phyloP scores from a whole-genome alignment of 1,284 basidiomycete genomes.

The Coniophora puteana region DNA sequence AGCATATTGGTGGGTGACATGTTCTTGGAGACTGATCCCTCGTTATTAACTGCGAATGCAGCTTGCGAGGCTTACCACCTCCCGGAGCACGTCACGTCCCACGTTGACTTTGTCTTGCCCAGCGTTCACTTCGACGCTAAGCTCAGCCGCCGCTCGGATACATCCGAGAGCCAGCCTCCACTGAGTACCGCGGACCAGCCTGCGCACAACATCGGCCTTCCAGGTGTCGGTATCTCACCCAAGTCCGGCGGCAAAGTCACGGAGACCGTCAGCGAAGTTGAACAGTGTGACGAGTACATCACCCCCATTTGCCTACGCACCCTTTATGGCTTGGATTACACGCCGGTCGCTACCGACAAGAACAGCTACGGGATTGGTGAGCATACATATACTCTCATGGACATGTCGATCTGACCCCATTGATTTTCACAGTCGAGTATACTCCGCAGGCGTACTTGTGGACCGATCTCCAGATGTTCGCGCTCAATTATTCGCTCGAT shows the following conservation, averaged over 20 bases:
- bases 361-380: conserved; percentile 34
- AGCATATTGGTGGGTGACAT: conserved; percentile 33
- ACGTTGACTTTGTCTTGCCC: conserved; percentile 26
- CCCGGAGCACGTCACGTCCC: conserved; percentile 21
- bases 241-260: conserved; percentile 18
- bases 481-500: conserved; percentile 24
- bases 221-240: conserved; percentile 12
- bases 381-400: neutral
- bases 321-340: conserved; percentile 30
- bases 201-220: conserved; percentile 9
- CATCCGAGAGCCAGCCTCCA: neutral
- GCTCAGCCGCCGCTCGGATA: conserved; percentile 12
- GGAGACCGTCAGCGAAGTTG: conserved; percentile 13
- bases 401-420: neutral
- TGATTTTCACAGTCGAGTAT: conserved; percentile 19
- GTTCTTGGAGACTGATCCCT: too few relatives aligned
- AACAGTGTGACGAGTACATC: conserved; percentile 32
- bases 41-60: conserved; percentile 7
- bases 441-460: conserved; percentile 34
- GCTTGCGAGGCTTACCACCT: conserved; percentile 26
- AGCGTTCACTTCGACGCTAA: conserved; percentile 22
- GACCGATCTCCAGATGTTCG: conserved; percentile 43
- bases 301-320: conserved; percentile 33
- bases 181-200: too few relatives aligned
- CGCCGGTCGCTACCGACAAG: conserved; percentile 18